Conservation (phyloP, 345 rosid genomes). For the sweet orange (Citrus sinensis) region DVS_A1.0 CM039163.1:41500001-41500500, state of each 20-base stretch:
- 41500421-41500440: conserved; percentile 85
- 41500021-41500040: neutral
- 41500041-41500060: neutral
- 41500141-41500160: neutral
- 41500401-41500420: conserved; percentile 1
- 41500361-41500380: neutral
- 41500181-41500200: neutral
- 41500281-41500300: neutral
- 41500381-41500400: neutral
- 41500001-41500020: neutral
- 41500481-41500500: conserved; percentile 83
- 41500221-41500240: neutral
- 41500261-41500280: neutral
- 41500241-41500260: neutral
- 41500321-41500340: conserved; percentile 4
- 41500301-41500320: neutral
- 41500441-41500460: conserved; percentile 98
- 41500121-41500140: neutral
- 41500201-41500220: neutral
- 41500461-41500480: conserved; percentile 81
- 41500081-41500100: neutral
- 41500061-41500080: neutral
- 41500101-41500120: neutral
- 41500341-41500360: neutral
- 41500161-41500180: neutral